Conservation (phyloP, 495 filamentous ascomycete genomes). For the Penicillium bialowiezense region DNA sequence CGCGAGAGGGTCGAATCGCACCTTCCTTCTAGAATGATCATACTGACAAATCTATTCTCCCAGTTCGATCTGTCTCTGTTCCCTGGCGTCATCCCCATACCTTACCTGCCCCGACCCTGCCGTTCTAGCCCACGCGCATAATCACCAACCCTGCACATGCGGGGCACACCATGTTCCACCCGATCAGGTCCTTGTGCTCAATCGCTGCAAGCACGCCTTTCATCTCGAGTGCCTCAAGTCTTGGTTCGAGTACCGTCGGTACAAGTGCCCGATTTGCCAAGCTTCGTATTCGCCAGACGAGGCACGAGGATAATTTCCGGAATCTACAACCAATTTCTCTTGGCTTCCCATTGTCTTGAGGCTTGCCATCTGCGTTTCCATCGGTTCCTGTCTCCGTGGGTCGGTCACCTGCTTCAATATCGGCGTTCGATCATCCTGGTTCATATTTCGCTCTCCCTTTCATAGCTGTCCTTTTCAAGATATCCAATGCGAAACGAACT, state of each 20-base stretch:
- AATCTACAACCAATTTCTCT: not conserved
- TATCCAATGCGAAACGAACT: not conserved
- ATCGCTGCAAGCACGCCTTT: constrained; percentile 35
- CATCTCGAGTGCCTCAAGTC: constrained; percentile 30
- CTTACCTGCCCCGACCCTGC: constrained; percentile 19
- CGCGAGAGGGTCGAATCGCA: not conserved
- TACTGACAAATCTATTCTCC: constrained; percentile 1
- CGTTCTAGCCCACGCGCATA: constrained; percentile 10
- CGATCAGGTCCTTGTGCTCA: constrained; percentile 23
- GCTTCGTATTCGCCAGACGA: constrained; percentile 22
- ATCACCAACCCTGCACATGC: constrained; percentile 3
- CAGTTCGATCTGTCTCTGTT: constrained; percentile 26
- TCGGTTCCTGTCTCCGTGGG: not conserved
- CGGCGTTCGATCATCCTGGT: not conserved
- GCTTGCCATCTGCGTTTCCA: not conserved
- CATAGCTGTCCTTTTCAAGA: not conserved
- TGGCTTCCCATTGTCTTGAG: not conserved
- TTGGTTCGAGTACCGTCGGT: constrained; percentile 34
- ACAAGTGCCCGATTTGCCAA: constrained; percentile 36
- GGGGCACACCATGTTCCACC: not conserved
- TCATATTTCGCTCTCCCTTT: not conserved
- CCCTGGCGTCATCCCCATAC: constrained; percentile 25
- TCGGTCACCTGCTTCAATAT: not conserved
- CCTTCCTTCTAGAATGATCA: constrained; percentile 3
- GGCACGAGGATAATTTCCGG: constrained; percentile 1